These are phyloP conservation scores for Mycena crocata DNA, from an alignment of 768 basidiomycete species.

Conservation along the genomic window DNA sequence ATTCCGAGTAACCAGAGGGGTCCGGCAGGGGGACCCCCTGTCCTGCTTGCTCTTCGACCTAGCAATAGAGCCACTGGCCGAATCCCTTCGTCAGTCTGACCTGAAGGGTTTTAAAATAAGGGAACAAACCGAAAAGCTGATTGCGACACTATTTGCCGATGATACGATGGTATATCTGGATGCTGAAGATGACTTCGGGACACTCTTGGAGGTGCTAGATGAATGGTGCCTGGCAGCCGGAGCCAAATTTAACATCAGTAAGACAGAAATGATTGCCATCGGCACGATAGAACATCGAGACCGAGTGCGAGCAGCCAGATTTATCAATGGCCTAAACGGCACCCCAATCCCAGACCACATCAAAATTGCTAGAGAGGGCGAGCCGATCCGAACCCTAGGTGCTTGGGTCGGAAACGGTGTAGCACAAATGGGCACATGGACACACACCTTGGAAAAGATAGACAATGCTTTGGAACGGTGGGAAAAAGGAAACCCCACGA, in stretches of 20 bases:
- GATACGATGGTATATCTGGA: no score
- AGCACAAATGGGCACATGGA: conserved; percentile 40
- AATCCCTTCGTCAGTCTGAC: not conserved
- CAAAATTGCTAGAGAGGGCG: conserved; percentile 43
- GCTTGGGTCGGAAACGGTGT: conserved; percentile 46
- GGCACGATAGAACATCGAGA: conserved; percentile 38
- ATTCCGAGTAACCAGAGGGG: no score
- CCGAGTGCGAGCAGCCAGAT: conserved; percentile 13
- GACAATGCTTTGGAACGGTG: no score
- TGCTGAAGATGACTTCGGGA: not conserved
- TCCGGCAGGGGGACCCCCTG: no score
- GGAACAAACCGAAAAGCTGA: not conserved
- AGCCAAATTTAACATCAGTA: conserved; percentile 46
- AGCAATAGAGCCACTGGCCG: no score
- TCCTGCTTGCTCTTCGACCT: no score
- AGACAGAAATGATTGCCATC: conserved; percentile 53
- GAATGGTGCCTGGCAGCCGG: not conserved
- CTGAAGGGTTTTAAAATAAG: no score
- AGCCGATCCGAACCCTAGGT: conserved; percentile 44
- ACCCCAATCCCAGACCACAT: conserved; percentile 33
- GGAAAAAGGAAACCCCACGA: conserved; percentile 42
- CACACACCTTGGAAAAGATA: conserved; percentile 42
- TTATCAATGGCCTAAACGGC: not conserved
- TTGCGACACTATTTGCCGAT: not conserved
- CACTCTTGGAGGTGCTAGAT: not conserved